Base-by-base conservation (phyloP, 2,329 filamentous ascomycete genomes). In the Monilinia laxa region DNA sequence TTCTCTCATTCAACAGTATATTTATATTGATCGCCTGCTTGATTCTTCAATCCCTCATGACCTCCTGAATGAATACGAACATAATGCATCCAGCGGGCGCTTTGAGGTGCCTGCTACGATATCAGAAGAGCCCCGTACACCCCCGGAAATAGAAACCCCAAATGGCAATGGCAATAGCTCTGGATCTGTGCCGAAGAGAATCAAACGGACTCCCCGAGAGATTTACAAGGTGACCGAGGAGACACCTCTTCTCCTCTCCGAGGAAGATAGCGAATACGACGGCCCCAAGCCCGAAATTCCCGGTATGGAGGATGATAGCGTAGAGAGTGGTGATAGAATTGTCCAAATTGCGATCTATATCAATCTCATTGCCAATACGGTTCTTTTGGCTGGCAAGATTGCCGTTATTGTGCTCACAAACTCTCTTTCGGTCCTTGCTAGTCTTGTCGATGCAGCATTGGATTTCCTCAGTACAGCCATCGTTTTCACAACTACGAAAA, bases 31-130 rank as follows among this genome's bases (percentile, higher is more conserved):
- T 79, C 87, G 90, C 63, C 82, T 98, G 66, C 84, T 98, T 69
- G 93, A 97, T 79, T 97, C 92, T 11, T 93, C 92, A 40, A 85
- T 97, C n/a, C 93, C 93, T 2, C 93, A 96, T 75, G 89, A 94
- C 73, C 82, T 98, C 55, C 87, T 98, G 67, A 93, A 96, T 75
- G 93, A 97, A 78, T 97, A 97, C 78, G 88, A 88, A 70, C 81
- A 89, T 68, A 73, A 72, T 14, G 60, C 56, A 47, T 67, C 64
- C 45, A 64, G 62, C 47, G n/a, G 53, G 54, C 25, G 84, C 81
- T 83, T 85, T 70, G 84, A 87, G 71, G 84, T 92, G 9, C 90
- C 92, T 1, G 82, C 85, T 42, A 93, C 91, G 14, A 95, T 95
- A 71, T 79, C 82, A n/a, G 92, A 95, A 75, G 90, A 93, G 75